Evolutionary conservation across 2,329 filamentous ascomycete species (phyloP), one percentile per base, ranked within the genome.

Genomic region (Geosmithia putterillii): DNA sequence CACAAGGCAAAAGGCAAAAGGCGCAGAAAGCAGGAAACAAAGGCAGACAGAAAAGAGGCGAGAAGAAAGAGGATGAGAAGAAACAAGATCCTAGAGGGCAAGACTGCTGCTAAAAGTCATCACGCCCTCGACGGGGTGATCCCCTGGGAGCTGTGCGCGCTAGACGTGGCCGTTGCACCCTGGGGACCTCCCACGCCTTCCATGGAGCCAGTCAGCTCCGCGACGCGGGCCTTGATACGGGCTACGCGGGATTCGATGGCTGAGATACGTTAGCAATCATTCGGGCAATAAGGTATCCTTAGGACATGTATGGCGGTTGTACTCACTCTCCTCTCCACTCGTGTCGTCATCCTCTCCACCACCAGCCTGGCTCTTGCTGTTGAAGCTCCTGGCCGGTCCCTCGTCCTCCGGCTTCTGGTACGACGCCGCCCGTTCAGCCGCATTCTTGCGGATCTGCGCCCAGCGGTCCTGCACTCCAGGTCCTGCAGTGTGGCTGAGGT

Each of bases 211-310:
- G 92, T 98, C 53, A 98, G 67, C 61, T 95, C 88, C 42, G 92
- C 92, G 46, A 98, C 92, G 48, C 92, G 83, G 47, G 92, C 92
- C 67, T 95, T 96, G 74, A 98, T 98, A 49, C 92, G 85, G 41
- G 92, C 92, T 46, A 96, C 92, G 51, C 92, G 86, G 41, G 88
- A 89, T 63, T 98, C 92, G 55, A 96, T 96, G 32, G 89, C 87
- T 94, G 52, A n/a, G 20, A 12, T 37, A 38, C 41, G 58, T 58
- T 58, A 59, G 53, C 42, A 25, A 7, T 25, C 10, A 25, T 25
- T 7, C n/a, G n/a, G n/a, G n/a, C n/a, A n/a, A n/a, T n/a, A n/a
- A n/a, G n/a, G n/a, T n/a, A n/a, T n/a, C n/a, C n/a, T n/a, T n/a
- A n/a, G n/a, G n/a, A n/a, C n/a, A n/a, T n/a, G n/a, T n/a, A n/a